phyloP scores from a whole-genome alignment of 768 basidiomycete species.

The Hericium erinaceus region DNA sequence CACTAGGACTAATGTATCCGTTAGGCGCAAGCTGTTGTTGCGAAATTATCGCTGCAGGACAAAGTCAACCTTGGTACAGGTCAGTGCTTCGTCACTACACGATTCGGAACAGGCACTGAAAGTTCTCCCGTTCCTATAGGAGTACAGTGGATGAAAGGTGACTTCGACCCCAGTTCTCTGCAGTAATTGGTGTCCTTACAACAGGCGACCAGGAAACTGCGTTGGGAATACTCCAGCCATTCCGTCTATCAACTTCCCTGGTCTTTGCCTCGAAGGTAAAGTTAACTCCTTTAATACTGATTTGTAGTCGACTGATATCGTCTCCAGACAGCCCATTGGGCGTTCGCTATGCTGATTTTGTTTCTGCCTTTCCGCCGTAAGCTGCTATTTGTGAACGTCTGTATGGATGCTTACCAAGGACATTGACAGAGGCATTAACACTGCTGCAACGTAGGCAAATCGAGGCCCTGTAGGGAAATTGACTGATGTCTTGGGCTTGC shows the following conservation, averaged over 20 bases:
- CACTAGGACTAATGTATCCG: not conserved
- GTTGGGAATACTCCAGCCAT: conserved; percentile 15
- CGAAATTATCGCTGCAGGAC: conserved; percentile 14
- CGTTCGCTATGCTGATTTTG: conserved; percentile 31
- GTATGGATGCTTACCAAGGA: conserved; percentile 25
- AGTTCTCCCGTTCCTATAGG: not conserved
- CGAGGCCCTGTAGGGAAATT: not conserved
- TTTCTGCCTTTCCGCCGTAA: conserved; percentile 39
- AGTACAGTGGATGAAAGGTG: conserved; percentile 12
- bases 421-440: conserved; percentile 18
- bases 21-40: conserved; percentile 8
- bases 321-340: conserved; percentile 21
- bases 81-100: not conserved
- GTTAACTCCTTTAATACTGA: not conserved
- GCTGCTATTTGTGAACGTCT: not conserved
- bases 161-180: not conserved
- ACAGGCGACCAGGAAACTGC: conserved; percentile 8
- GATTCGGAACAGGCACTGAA: not conserved
- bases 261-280: conserved; percentile 19
- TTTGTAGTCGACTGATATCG: not conserved
- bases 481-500: not conserved
- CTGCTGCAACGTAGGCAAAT: conserved; percentile 27
- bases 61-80: conserved; percentile 21
- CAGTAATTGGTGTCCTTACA: not conserved
- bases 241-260: conserved; percentile 14